Base-by-base conservation (phyloP, 1,139 yeast genomes). In the Lodderomyces beijingensis region DNA sequence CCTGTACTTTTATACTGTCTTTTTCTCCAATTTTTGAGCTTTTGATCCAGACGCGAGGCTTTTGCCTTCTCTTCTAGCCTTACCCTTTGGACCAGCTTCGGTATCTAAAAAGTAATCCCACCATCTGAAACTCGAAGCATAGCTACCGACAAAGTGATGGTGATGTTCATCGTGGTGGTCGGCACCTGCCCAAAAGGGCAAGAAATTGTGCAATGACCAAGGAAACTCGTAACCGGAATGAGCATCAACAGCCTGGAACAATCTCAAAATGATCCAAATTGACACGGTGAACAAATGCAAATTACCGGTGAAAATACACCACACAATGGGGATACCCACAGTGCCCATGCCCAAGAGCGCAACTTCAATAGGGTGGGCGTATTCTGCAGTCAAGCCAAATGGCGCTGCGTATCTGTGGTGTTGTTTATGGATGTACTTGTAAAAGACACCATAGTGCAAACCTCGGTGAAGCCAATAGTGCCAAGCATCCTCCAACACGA, bases 131-230 rank as follows among this genome's bases (percentile, higher is more conserved):
- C 67, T 59, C 34, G 67, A 58, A 19, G 71, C 58, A 45, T 67
- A 67, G 35, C 66, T 61, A 16, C 74, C 74, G 36, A 66, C 65
- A 38, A 67, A 66, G 46, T 56, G 62, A 45, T 64, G 72, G 43
- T 66, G 73, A 42, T 67, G 74, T 43, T 62, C 68, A 45, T 67
- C 74, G 41, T 67, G 74, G 47, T 66, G 74, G 33, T 65, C 72
- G 12, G 73, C 73, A 27, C 74, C 74, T 4, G 74, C 74, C 74
- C 74, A 67, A 50, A 67, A 65, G 22, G 73, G 73, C 33, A 67
- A 38, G 45, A 66, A 46, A 42, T 64, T 53, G 45, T 67, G 69
- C 43, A 67, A 63, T 5, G 72, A 65, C 70, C 69, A 65, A 10
- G 74, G 74, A 52, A 67, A 66, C 37, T 67, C 73, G 43, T 67